Conservation (phyloP, 2,329 filamentous ascomycete genomes). For the Sarocladium kiliense region DNA sequence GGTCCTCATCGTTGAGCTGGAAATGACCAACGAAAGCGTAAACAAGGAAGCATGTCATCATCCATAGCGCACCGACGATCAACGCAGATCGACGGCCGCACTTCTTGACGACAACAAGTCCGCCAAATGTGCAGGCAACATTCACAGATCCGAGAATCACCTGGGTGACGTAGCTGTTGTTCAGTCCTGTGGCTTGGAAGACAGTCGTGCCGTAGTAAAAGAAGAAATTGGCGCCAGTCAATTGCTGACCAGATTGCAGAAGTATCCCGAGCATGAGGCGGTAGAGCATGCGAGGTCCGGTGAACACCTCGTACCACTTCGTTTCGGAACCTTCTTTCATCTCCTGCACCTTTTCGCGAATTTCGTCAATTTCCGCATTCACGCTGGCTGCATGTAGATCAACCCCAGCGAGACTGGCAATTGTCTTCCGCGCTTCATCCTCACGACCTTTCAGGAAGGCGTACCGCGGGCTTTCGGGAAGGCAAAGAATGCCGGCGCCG, state of each 20-base stretch:
- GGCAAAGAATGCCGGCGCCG: slow-evolving; percentile 42
- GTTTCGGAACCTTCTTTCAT: slow-evolving; percentile 42
- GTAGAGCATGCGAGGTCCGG: slow-evolving; percentile 61
- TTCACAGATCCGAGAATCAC: slow-evolving; percentile 66
- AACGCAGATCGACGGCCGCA: slow-evolving; percentile 59
- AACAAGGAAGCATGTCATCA: slow-evolving; percentile 47
- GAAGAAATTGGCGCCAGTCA: slow-evolving; percentile 65
- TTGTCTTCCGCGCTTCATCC: slow-evolving; percentile 42
- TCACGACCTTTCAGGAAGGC: slow-evolving; percentile 41
- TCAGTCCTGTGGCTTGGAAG: slow-evolving; percentile 60
- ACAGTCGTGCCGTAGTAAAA: slow-evolving; percentile 64
- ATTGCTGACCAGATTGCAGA: slow-evolving; percentile 61
- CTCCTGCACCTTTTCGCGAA: slow-evolving; percentile 43
- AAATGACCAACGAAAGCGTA: slow-evolving; percentile 46
- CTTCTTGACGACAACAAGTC: slow-evolving; percentile 60
- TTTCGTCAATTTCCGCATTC: slow-evolving; percentile 44
- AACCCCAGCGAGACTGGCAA: slow-evolving; percentile 41
- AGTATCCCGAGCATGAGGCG: slow-evolving; percentile 57
- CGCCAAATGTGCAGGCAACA: slow-evolving; percentile 59
- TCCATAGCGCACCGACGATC: slow-evolving; percentile 58
- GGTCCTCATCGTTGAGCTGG: slow-evolving; percentile 34
- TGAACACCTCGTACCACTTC: slow-evolving; percentile 57
- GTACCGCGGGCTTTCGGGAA: slow-evolving; percentile 51
- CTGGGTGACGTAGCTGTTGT: slow-evolving; percentile 61
- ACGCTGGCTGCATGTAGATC: slow-evolving; percentile 33